phyloP scores from a whole-genome alignment of 2,329 filamentous ascomycete species.

The Dothistroma pini region DNA sequence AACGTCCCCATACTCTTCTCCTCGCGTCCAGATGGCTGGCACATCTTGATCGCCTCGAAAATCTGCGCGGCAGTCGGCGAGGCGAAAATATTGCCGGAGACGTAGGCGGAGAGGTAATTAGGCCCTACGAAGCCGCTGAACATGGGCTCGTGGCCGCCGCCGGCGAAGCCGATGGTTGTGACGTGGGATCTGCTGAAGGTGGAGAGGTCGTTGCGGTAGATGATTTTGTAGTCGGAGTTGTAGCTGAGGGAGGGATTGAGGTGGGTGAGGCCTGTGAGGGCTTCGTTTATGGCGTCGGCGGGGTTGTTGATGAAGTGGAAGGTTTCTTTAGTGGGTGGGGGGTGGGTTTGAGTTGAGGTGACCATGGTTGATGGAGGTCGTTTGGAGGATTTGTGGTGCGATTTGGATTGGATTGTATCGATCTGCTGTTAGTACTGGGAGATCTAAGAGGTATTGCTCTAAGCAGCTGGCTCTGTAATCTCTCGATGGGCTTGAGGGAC shows the following conservation, averaged over 20 bases:
- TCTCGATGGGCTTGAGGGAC: neutral
- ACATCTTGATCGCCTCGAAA: constrained; percentile 53
- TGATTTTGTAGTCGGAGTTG: constrained; percentile 35
- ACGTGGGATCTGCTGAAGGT: constrained; percentile 33
- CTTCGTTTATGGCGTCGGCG: constrained; percentile 36
- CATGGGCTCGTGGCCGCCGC: constrained; percentile 52
- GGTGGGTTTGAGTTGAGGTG: constrained; percentile 19
- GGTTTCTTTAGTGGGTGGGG: constrained; percentile 32
- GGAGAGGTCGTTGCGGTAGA: constrained; percentile 35
- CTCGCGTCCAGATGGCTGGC: constrained; percentile 47
- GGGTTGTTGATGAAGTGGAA: constrained; percentile 39
- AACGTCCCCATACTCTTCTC: constrained; percentile 47
- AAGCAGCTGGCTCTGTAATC: neutral
- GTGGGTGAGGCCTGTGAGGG: constrained; percentile 34
- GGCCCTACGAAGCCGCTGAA: constrained; percentile 62
- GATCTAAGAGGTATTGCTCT: neutral
- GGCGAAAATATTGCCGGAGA: constrained; percentile 61
- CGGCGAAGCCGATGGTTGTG: constrained; percentile 37
- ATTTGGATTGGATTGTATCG: constrained; percentile 1
- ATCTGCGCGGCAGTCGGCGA: constrained; percentile 62
- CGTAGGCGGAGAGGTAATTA: constrained; percentile 60
- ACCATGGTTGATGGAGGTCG: constrained; percentile 16
- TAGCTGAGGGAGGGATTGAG: constrained; percentile 35
- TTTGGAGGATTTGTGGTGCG: neutral
- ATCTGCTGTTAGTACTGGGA: neutral